These are phyloP conservation scores for Talaromyces sp. DNA, from an alignment of 2,329 filamentous ascomycete species.

Conservation along the genomic window DNA sequence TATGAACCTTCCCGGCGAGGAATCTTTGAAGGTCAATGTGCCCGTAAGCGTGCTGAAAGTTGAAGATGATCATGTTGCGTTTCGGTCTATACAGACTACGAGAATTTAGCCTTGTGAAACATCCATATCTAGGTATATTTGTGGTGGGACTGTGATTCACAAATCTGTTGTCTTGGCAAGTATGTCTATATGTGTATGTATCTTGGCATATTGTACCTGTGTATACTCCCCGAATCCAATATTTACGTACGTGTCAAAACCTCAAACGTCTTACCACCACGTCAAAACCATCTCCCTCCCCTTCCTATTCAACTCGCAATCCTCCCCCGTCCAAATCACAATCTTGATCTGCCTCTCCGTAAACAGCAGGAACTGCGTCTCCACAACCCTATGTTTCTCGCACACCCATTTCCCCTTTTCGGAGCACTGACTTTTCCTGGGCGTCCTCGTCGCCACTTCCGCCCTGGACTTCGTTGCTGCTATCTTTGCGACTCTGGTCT, in stretches of 20 bases:
- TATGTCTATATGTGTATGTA: background rate
- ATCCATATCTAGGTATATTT: background rate
- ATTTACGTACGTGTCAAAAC: background rate
- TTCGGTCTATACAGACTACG: background rate
- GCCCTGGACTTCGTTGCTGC: background rate
- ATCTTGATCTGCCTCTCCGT: slow-evolving; percentile 17
- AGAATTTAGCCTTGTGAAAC: background rate
- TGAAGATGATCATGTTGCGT: background rate
- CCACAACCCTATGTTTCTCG: slow-evolving; percentile 13
- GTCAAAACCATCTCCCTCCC: slow-evolving; percentile 15
- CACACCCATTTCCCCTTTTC: slow-evolving; percentile 16
- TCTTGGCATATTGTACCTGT: background rate
- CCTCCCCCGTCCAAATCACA: slow-evolving; percentile 19
- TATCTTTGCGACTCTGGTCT: background rate
- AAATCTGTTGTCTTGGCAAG: background rate
- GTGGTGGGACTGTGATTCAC: background rate
- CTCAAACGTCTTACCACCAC: slow-evolving; percentile 12
- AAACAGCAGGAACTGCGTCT: slow-evolving; percentile 12
- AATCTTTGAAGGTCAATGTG: background rate
- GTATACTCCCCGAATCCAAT: background rate
- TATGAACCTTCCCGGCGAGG: background rate
- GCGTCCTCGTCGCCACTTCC: background rate
- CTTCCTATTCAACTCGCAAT: slow-evolving; percentile 6
- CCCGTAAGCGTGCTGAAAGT: background rate
- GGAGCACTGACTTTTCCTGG: slow-evolving; percentile 6